Conservation (phyloP, 164 flowering plant species). For the Stephania yunnanensis region DNA sequence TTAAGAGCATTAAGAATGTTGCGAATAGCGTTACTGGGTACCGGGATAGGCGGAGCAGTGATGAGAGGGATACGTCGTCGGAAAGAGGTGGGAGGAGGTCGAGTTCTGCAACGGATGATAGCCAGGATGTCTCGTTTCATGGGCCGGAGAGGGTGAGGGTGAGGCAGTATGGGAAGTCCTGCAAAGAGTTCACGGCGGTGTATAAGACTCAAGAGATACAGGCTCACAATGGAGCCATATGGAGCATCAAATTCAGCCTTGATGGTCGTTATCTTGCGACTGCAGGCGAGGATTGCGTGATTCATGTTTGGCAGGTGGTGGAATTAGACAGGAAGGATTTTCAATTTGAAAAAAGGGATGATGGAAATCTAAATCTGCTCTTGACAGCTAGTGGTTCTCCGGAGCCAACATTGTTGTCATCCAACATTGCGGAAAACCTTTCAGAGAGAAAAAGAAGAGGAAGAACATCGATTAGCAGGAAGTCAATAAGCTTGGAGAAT, state of each 20-base stretch:
- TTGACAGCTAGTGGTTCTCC: constrained; percentile 65
- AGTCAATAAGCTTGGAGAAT: constrained; percentile 70
- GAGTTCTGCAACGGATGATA: constrained; percentile 92
- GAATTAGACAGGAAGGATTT: constrained; percentile 83
- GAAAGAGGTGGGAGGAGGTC: constrained; percentile 90
- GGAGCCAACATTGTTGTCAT: constrained; percentile 51
- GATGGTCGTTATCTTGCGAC: constrained; percentile 90
- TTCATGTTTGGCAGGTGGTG: constrained; percentile 85
- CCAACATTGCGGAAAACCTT: constrained; percentile 31
- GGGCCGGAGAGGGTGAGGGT: constrained; percentile 81
- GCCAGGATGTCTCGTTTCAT: constrained; percentile 77
- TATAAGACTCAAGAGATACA: constrained; percentile 84
- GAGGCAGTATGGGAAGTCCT: constrained; percentile 77
- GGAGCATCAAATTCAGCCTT: constrained; percentile 89
- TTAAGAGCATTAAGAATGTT: constrained; percentile 68
- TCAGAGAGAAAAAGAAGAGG: constrained; percentile 73
- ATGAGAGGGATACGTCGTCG: constrained; percentile 85
- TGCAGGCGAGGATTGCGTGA: constrained; percentile 94
- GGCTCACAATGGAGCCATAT: constrained; percentile 89
- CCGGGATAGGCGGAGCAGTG: constrained; percentile 76
- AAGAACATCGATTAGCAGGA: constrained; percentile 63
- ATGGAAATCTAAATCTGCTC: constrained; percentile 47
- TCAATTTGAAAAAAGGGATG: constrained; percentile 59
- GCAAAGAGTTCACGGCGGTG: constrained; percentile 69
- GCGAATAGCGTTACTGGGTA: constrained; percentile 57